Evolutionary conservation across 1,139 yeast genomes (phyloP).

Genomic region (Yamadazyma trypodendri): DNA sequence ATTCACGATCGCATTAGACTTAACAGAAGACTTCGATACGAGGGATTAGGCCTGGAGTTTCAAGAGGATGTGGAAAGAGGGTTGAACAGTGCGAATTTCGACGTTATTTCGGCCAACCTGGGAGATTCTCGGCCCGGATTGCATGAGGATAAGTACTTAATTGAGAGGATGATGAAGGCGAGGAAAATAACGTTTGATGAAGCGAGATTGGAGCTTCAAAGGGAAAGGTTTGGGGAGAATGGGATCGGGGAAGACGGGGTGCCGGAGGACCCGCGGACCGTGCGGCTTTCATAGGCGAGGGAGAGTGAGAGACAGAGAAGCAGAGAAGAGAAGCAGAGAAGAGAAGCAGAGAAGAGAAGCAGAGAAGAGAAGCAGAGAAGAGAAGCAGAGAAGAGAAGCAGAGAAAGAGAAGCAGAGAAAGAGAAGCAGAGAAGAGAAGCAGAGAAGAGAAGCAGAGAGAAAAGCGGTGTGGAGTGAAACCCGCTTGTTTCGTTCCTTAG

Average conservation of each 20-base stretch:
- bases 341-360: too few species aligned
- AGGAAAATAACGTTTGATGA: conserved; percentile 59
- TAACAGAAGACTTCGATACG: conserved; percentile 22
- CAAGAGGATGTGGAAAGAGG: conserved; percentile 66
- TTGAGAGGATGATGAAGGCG: conserved; percentile 54
- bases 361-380: too few species aligned
- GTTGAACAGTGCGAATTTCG: conserved; percentile 58
- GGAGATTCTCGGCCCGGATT: conserved; percentile 63
- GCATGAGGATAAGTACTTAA: conserved; percentile 48
- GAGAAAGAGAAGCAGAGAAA: too few species aligned
- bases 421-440: too few species aligned
- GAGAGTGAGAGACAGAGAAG: too few species aligned
- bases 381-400: too few species aligned
- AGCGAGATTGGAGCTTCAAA: conserved; percentile 60
- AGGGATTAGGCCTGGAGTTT: conserved; percentile 37
- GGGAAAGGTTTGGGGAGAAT: conserved; percentile 45
- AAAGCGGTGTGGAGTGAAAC: too few species aligned
- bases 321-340: too few species aligned
- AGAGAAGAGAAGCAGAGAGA: too few species aligned
- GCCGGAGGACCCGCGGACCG: conserved; percentile 41
- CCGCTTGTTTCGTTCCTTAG: too few species aligned
- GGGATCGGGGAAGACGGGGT: conserved; percentile 49
- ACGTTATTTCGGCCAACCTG: conserved; percentile 46
- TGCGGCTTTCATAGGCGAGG: conserved; percentile 23
- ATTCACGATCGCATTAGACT: conserved; percentile 26